Evolutionary conservation across 305 asterid species (phyloP).

Genomic region (Coffea humblotiana): DNA sequence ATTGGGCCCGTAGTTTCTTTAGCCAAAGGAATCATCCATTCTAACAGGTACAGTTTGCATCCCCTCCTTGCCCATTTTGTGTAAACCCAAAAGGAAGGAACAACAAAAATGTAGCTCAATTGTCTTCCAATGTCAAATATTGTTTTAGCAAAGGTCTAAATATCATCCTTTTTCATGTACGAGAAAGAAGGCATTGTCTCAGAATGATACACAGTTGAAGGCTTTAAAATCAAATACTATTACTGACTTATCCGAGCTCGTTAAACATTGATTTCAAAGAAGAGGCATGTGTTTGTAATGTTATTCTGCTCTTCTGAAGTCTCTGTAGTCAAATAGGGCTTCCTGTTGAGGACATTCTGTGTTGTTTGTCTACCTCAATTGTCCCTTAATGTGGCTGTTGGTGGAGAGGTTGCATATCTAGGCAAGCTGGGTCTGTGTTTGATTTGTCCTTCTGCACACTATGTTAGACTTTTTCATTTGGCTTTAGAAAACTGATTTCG

Average conservation of each 20-base stretch:
- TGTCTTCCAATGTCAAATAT: too few relatives aligned
- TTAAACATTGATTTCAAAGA: too few relatives aligned
- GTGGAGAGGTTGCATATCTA: too few relatives aligned
- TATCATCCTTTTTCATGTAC: not conserved
- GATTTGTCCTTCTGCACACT: not conserved
- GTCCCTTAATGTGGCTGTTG: too few relatives aligned
- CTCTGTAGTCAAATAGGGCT: not conserved
- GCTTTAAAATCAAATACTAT: not conserved
- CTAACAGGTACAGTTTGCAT: constrained; percentile 40
- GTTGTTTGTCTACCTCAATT: too few relatives aligned
- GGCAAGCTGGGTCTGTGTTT: not conserved
- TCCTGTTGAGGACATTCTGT: not conserved
- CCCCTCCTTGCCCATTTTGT: constrained; percentile 5
- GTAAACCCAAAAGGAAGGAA: not conserved
- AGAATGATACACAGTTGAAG: not conserved
- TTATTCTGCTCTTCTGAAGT: not conserved
- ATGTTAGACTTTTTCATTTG: not conserved
- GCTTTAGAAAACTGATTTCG: constrained; percentile 4
- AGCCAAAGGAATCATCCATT: constrained; percentile 74
- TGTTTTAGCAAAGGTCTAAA: not conserved
- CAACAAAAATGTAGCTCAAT: too few relatives aligned
- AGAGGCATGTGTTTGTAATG: not conserved
- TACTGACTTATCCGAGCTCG: too few relatives aligned
- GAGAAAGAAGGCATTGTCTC: not conserved
- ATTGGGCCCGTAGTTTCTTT: constrained; percentile 54